Base-by-base conservation (phyloP, 805 yeast species). In the Wickerhamomyces hampshirensis region DNA sequence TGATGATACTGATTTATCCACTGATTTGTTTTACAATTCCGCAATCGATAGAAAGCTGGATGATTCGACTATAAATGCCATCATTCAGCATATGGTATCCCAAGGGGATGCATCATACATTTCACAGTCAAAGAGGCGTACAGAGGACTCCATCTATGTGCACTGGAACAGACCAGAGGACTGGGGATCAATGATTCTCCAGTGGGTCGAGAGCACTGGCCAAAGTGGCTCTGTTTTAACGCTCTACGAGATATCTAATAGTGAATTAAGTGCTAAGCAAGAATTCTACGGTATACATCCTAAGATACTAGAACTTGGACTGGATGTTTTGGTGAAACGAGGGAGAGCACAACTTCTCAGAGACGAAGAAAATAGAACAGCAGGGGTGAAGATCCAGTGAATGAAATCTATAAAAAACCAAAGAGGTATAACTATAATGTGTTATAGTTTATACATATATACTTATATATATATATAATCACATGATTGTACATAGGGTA, bases 201-300 rank as follows among this genome's bases (percentile, higher is more conserved):
- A 79, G 53, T 74, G 85, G 89, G 62, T 77, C n/a, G 89, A 84
- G 36, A 63, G 67, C 15, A 75, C 91, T 0, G 96, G 96, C 0
- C 95, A 87, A 52, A 63, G 71, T 36, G 84, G 85, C 5, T 67
- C 81, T 1, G 81, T 91, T 2, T 61, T 91, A 34, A 91, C 98
- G 0, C 58, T 88, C 12, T 88, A 84, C 57, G 98, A 91, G 59
- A 56, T 91, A 26, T 66, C 80, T 0, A 73, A 75, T 39, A 81
- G 84, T 35, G 91, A 83, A 30, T 58, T 73, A 35, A 72, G 75
- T 2, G 39, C 56, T 2, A 65, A 69, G 5, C 76, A 78, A 50
- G 81, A 73, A 30, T 79, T 89, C 47, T 68, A 69, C 37, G 76
- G 76, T 11, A 69, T 88, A 46, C 87, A 84, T 46, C 64, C 71